Evolutionary conservation across 2,329 filamentous ascomycete species (phyloP), one percentile per base, ranked within the genome.

Genomic region (Claviceps sp.): DNA sequence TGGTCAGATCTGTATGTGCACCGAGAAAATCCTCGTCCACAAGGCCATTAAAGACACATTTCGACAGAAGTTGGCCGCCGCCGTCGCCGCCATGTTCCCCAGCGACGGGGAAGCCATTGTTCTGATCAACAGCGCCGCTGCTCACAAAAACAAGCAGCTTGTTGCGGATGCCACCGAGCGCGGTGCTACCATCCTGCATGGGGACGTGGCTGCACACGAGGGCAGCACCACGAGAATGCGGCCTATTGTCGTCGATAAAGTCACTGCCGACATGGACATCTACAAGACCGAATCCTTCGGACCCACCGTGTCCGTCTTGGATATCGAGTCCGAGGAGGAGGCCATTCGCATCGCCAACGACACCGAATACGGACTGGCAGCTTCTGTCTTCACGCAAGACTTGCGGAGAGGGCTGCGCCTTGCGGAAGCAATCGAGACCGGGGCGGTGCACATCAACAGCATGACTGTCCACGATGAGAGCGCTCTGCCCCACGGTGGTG

Each of bases 1-100:
- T 2, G 89, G 89, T 0, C 89, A 95, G 69, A 81, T 93, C 46
- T 94, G 89, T 73, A 93, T 94, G 87, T 77, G 78, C 17, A 93
- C 88, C 0, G 88, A 94, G 68, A 78, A 82, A 30, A 83, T 93
- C 37, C 60, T 82, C 8, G 74, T 82, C 3, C 77, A 81, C 64
- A 69, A 70, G 54, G 65, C 67, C 22, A 57, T 81, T 43, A 65
- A 62, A 8, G 62, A 62, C 1, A 63, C 67, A n/a, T 81, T 82
- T 54, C 70, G 72, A 54, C 59, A 65, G 44, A 70, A 69, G 57
- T 59, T 78, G 3, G 61, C 62, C 11, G 64, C 57, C 3, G 62
- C 71, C 17, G 64, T 73, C 16, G 65, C 68, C 24, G 61, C 64
- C 24, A 65, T 77, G 47, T 75, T 73, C 54, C 68, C 72, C 2